A percentile compares a stretch with the other conserved stretches of the same genome.
These are phyloP conservation scores for Pseudogymnoascus sp. DNA, from an alignment of 2,329 filamentous ascomycete species.

Conservation along the genomic window DNA sequence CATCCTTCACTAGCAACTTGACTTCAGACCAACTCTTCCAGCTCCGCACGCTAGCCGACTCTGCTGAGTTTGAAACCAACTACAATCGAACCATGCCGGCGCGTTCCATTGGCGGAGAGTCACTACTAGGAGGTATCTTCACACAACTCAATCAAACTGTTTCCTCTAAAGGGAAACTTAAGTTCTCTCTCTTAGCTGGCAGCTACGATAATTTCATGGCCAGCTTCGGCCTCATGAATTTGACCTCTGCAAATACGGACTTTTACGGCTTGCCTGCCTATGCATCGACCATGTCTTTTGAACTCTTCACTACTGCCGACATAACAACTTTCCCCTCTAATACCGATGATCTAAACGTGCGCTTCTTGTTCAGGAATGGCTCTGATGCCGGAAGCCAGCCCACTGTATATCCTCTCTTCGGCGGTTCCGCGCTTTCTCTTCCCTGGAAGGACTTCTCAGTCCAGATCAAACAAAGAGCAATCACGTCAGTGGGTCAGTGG, in stretches of 20 bases:
- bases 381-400: background rate
- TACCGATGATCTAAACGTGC: background rate
- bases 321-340: background rate
- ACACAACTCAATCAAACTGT: slow-evolving; percentile 19
- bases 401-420: background rate
- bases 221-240: background rate
- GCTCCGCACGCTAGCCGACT: background rate
- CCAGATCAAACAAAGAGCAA: background rate
- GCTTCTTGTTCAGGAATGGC: background rate
- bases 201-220: slow-evolving; percentile 18
- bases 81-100: background rate
- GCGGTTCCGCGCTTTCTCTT: slow-evolving; percentile 22
- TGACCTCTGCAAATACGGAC: background rate
- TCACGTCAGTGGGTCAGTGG: background rate
- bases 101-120: slow-evolving; percentile 9
- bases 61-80: background rate
- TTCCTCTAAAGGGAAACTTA: slow-evolving; percentile 15
- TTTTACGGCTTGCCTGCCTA: background rate
- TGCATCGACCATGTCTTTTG: background rate
- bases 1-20: slow-evolving; percentile 14
- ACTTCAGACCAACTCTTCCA: background rate
- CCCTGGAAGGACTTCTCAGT: slow-evolving; percentile 15
- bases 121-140: slow-evolving; percentile 18
- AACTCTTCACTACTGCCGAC: background rate
- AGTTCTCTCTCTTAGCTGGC: slow-evolving; percentile 20